These are phyloP conservation scores for Trichoderma atrobrunneum DNA, from an alignment of 2,329 filamentous ascomycete species.

Conservation along the genomic window DNA sequence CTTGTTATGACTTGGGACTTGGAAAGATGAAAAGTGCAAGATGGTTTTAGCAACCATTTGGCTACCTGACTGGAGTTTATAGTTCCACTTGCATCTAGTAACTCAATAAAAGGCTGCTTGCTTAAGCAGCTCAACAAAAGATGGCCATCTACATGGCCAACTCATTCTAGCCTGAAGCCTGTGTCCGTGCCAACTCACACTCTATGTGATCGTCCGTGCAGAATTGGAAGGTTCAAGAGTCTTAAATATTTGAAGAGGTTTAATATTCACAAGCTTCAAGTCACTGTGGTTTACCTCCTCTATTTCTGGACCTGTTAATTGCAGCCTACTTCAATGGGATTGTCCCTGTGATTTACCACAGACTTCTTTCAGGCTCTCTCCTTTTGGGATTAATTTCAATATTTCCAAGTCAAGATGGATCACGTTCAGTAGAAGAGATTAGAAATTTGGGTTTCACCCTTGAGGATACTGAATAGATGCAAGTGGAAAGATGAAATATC, in stretches of 20 bases:
- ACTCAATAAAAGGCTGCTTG: no score
- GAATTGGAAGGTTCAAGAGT: not conserved
- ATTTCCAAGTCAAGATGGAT: not conserved
- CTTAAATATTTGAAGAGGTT: not conserved
- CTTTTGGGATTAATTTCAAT: not conserved
- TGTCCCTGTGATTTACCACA: not conserved
- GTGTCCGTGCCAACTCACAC: not conserved
- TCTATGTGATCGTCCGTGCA: not conserved
- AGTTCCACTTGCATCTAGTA: no score
- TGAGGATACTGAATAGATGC: not conserved
- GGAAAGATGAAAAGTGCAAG: no score
- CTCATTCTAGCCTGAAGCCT: not conserved
- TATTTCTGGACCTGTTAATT: not conserved
- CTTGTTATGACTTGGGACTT: not conserved
- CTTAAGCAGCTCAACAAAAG: no score
- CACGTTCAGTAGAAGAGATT: not conserved
- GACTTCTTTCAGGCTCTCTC: not conserved
- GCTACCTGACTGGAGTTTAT: no score
- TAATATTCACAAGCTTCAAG: not conserved
- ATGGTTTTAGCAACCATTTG: no score
- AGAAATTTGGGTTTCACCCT: not conserved
- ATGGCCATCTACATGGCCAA: not conserved
- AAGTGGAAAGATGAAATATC: not conserved
- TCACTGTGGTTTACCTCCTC: not conserved
- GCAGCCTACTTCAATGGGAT: not conserved